A percentile compares a stretch with the other conserved stretches of the same genome.
phyloP scores from a whole-genome alignment of 139 green algal genomes.

The Nannochloris sp. region DNA sequence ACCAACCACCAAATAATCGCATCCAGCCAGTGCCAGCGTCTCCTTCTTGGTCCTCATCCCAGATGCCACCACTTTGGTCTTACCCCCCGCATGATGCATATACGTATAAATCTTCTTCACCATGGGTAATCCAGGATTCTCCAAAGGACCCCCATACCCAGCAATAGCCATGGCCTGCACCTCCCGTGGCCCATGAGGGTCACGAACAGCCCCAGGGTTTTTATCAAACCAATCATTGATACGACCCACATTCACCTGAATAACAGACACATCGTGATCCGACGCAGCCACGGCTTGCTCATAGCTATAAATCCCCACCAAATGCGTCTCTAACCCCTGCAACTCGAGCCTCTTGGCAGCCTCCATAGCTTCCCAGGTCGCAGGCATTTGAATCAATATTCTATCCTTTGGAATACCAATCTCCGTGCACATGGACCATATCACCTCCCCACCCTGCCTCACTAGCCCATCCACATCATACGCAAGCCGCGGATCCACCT shows the following conservation, averaged over 20 bases:
- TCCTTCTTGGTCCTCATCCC: conserved; percentile 65
- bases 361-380: conserved; percentile 67
- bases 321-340: conserved; percentile 51
- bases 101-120: conserved; percentile 68
- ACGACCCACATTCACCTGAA: conserved; percentile 69
- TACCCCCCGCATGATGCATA: conserved; percentile 45
- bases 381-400: conserved; percentile 66
- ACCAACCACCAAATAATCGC: conserved; percentile 63
- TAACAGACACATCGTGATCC: conserved; percentile 60
- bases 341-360: conserved; percentile 56
- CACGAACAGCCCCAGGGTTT: conserved; percentile 61
- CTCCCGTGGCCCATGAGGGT: conserved; percentile 37
- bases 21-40: conserved; percentile 59
- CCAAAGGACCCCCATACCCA: conserved; percentile 24
- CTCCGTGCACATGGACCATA: conserved; percentile 42
- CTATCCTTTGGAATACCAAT: conserved; percentile 40
- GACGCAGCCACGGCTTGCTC: conserved; percentile 60
- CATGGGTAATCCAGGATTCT: conserved; percentile 60
- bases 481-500: conserved; percentile 65
- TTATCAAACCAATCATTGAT: conserved; percentile 77
- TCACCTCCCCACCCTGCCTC: conserved; percentile 27
- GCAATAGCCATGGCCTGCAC: conserved; percentile 16
- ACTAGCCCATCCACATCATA: conserved; percentile 50
- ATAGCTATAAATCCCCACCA: conserved; percentile 61
- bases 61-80: conserved; percentile 69